Evolutionary conservation across 2,329 filamentous ascomycete genomes (phyloP), one percentile per base, ranked within the genome.

Genomic region (Ceratocystis variospora): DNA sequence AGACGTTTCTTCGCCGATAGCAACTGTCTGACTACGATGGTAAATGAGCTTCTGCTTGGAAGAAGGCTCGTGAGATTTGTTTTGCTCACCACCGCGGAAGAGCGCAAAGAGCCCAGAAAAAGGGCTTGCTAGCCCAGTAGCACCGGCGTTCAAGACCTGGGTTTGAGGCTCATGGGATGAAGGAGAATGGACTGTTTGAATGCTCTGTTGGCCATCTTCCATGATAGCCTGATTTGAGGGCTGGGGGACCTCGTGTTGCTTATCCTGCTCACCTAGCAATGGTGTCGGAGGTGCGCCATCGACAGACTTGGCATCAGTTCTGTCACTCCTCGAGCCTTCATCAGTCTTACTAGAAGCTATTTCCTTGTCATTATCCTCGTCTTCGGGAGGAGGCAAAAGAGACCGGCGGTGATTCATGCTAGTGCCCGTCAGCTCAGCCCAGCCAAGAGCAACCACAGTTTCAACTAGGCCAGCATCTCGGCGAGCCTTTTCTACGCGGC

Each of bases 381-480:
- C 74, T 1, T 73, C 72, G 1, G 77, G 74, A 3, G 77, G 72
- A 72, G 79, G 78, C n/a, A 73, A 76, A n/a, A 75, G 77, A 37
- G 77, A 74, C 68, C 80, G 76, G 5, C 79, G 75, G 15, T 75
- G 72, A 1, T 71, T 79, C 72, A 82, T 78, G 69, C 84, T 88
- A n/a, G 87, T 77, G 19, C 85, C 85, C 0, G 90, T 96, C 66
- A 99, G 77, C 75, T 99, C 94, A 7, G 90, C 89, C 89, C 92
- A 96, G 1, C 94, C 93, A 81, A 93, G 96, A 66, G 89, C 90
- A 37, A 94, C 90, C 69, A 97, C 86, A 0, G 92, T 96, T 64
- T 95, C 92, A 46, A 99, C 89, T 33, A 97, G 79, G 0, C 93
- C 93, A 68, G 92, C 96, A 73, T 96, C 93, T 73, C 94, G 80